These are phyloP conservation scores for Stentor coeruleus DNA, from an alignment of 73 alveolate species.

Conservation along the genomic window DNA sequence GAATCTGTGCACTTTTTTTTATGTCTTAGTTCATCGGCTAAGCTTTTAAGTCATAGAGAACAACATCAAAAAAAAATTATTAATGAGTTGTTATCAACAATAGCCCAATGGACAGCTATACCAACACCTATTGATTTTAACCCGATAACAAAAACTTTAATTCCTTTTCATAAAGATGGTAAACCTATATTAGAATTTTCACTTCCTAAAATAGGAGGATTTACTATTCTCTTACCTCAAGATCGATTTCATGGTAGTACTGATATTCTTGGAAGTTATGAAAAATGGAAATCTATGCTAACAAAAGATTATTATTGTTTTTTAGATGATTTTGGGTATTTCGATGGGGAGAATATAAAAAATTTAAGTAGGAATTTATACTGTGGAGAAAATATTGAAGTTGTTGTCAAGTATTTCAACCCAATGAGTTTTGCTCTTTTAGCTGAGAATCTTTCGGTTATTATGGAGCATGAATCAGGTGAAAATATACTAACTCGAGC, in stretches of 20 bases:
- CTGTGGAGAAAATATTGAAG: slow-evolving; percentile 16
- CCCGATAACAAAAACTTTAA: neutral
- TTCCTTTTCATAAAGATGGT: neutral
- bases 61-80: slow-evolving; percentile 18
- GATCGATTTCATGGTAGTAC: neutral
- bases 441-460: neutral
- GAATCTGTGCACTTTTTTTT: slow-evolving; percentile 18
- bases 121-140: slow-evolving; percentile 9
- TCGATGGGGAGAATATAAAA: neutral
- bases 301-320: neutral
- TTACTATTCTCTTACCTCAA: neutral
- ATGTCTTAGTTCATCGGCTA: neutral
- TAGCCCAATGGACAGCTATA: slow-evolving; percentile 9
- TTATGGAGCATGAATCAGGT: slow-evolving; percentile 13
- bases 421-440: neutral
- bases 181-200: slow-evolving; percentile 10
- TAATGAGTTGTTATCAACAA: slow-evolving; percentile 7
- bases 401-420: neutral
- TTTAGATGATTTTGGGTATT: neutral
- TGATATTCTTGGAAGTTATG: neutral
- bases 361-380: neutral
- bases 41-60: neutral
- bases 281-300: neutral
- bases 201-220: neutral
- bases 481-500: neutral